These are phyloP conservation scores for Chaetomiaceae sp. DNA, from an alignment of 2,329 filamentous ascomycete species.

Conservation along the genomic window DNA sequence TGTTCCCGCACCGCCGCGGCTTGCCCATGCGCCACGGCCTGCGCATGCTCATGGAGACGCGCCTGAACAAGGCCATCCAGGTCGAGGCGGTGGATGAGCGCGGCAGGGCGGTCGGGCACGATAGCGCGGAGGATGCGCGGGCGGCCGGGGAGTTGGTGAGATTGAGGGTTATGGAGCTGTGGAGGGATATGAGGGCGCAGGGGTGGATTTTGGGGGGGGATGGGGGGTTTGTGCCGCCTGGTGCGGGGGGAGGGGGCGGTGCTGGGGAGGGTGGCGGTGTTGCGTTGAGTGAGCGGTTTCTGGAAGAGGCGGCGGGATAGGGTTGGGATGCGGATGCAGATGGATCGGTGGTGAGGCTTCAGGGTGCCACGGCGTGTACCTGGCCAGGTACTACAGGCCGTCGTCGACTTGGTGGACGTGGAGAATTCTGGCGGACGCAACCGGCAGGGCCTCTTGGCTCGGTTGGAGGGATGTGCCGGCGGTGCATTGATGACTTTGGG, in stretches of 20 bases:
- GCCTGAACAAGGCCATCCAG: constrained; percentile 74
- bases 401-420: too few species aligned
- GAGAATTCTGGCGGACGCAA: too few species aligned
- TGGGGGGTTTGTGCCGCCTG: constrained; percentile 37
- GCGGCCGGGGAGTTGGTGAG: constrained; percentile 83
- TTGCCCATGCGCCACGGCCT: constrained; percentile 73
- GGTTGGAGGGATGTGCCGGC: too few species aligned
- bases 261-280: too few species aligned
- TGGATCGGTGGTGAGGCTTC: too few species aligned
- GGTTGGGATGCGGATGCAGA: background rate
- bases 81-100: constrained; percentile 44
- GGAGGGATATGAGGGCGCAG: constrained; percentile 57
- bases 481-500: background rate
- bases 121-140: constrained; percentile 85
- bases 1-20: constrained; percentile 73
- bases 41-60: constrained; percentile 63
- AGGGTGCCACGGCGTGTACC: background rate
- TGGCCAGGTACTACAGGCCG: too few species aligned
- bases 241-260: constrained; percentile 15
- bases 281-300: constrained; percentile 34
- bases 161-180: constrained; percentile 62
- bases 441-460: too few species aligned
- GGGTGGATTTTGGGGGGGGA: constrained; percentile 57
- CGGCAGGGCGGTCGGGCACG: constrained; percentile 59
- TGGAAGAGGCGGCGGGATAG: constrained; percentile 26